These are phyloP conservation scores for Clitopilus passeckerianus DNA, from an alignment of 768 basidiomycete species.

Conservation along the genomic window DNA sequence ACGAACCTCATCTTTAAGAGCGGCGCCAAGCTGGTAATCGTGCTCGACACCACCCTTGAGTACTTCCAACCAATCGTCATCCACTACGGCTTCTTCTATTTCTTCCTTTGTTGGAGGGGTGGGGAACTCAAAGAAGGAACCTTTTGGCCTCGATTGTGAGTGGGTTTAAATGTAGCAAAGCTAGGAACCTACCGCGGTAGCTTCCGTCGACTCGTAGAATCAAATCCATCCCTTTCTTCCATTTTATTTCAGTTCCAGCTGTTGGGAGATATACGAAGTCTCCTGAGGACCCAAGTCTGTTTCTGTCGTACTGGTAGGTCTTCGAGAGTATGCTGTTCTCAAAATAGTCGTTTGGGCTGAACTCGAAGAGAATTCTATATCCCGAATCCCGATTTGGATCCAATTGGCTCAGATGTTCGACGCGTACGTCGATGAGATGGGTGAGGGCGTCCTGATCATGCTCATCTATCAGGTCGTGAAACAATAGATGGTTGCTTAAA, in stretches of 20 bases:
- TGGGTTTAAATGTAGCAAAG: conserved; percentile 80
- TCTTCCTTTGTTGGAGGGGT: conserved; percentile 68
- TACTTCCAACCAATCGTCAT: conserved; percentile 83
- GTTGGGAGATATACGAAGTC: conserved; percentile 97
- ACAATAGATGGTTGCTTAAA: conserved; percentile 84
- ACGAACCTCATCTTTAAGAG: conserved; percentile 89
- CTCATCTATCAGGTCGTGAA: conserved; percentile 88
- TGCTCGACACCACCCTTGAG: conserved; percentile 91
- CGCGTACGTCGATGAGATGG: conserved; percentile 70
- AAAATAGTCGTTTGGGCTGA: conserved; percentile 83
- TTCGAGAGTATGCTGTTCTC: conserved; percentile 81
- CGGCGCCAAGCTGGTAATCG: conserved; percentile 98
- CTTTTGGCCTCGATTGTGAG: conserved; percentile 82
- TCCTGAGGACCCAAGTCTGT: conserved; percentile 88
- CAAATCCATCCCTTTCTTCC: conserved; percentile 98
- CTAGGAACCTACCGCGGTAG: background rate
- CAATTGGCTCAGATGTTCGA: conserved; percentile 62
- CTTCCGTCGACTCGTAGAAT: conserved; percentile 85
- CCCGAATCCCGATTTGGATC: conserved; percentile 66
- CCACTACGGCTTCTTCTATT: conserved; percentile 69
- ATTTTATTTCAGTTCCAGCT: conserved; percentile 89
- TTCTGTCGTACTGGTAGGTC: conserved; percentile 83
- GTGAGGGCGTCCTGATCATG: conserved; percentile 86
- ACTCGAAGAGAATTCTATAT: conserved; percentile 86
- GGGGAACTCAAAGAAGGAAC: conserved; percentile 99